phyloP scores from a whole-genome alignment of 345 rosid genomes.

The Dovyalis caffra region DNA sequence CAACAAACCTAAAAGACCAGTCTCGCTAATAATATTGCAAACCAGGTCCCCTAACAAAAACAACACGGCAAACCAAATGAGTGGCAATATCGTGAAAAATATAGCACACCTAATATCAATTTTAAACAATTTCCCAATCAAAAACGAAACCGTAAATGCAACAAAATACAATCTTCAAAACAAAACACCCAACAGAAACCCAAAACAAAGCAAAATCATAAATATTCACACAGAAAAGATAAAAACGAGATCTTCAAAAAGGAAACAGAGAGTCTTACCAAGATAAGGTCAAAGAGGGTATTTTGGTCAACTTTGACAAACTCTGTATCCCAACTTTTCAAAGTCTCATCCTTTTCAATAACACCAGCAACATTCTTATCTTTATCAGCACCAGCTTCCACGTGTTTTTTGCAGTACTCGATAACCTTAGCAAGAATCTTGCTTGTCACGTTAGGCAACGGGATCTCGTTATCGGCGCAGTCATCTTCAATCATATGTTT shows the following conservation, averaged over 20 bases:
- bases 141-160: background rate
- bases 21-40: too few species aligned
- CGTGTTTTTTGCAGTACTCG: constrained; percentile 81
- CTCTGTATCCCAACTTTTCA: constrained; percentile 55
- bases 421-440: constrained; percentile 75
- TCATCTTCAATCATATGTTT: constrained; percentile 67
- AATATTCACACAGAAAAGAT: background rate
- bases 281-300: constrained; percentile 49
- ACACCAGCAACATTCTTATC: constrained; percentile 16
- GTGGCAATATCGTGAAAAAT: too few species aligned
- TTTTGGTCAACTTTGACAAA: constrained; percentile 53
- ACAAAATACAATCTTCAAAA: background rate
- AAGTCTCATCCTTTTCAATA: constrained; percentile 30
- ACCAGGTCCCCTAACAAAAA: too few species aligned
- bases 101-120: too few species aligned
- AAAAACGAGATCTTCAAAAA: background rate
- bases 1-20: too few species aligned
- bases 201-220: background rate
- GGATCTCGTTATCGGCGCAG: constrained; percentile 59
- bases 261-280: constrained; percentile 22
- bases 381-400: constrained; percentile 37
- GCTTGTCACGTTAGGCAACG: constrained; percentile 66
- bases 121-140: background rate
- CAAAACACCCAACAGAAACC: background rate
- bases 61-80: too few species aligned